phyloP scores from a whole-genome alignment of 371 early-diverging fungal genomes.

The Mycotypha africana region DNA sequence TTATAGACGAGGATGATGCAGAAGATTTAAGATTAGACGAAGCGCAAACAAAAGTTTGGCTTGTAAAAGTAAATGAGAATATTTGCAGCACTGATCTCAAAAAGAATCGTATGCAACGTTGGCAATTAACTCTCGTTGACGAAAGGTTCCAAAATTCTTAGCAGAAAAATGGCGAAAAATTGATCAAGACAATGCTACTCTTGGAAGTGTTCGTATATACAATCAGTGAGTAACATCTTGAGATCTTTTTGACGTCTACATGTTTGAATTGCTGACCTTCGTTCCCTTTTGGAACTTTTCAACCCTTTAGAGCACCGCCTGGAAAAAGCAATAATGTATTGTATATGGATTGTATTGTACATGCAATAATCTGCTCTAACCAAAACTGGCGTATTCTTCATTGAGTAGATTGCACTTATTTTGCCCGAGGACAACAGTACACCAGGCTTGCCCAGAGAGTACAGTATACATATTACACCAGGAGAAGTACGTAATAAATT shows the following conservation, averaged over 20 bases:
- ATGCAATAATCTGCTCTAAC: neutral
- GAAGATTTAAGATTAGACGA: conserved; percentile 67
- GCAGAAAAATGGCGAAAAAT: conserved; percentile 75
- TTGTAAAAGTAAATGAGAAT: conserved; percentile 1
- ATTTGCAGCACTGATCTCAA: no score
- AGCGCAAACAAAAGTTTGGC: conserved; percentile 73
- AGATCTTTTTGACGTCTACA: neutral
- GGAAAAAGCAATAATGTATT: conserved; percentile 15
- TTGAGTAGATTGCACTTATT: conserved; percentile 48
- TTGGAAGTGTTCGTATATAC: conserved; percentile 80
- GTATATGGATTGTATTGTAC: neutral
- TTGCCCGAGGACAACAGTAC: conserved; percentile 52
- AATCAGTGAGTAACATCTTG: conserved; percentile 32
- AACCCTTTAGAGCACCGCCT: conserved; percentile 23
- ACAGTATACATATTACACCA: conserved; percentile 65
- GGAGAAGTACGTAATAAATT: conserved; percentile 68
- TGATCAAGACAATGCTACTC: conserved; percentile 61
- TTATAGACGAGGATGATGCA: conserved; percentile 61
- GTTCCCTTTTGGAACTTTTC: neutral
- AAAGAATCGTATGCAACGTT: neutral
- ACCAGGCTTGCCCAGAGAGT: conserved; percentile 64
- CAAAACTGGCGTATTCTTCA: neutral
- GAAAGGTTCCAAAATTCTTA: conserved; percentile 70
- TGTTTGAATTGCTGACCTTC: neutral
- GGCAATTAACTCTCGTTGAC: neutral